Conservation (phyloP, 805 yeast genomes). For the Cyberlindnera suaveolens region DNA sequence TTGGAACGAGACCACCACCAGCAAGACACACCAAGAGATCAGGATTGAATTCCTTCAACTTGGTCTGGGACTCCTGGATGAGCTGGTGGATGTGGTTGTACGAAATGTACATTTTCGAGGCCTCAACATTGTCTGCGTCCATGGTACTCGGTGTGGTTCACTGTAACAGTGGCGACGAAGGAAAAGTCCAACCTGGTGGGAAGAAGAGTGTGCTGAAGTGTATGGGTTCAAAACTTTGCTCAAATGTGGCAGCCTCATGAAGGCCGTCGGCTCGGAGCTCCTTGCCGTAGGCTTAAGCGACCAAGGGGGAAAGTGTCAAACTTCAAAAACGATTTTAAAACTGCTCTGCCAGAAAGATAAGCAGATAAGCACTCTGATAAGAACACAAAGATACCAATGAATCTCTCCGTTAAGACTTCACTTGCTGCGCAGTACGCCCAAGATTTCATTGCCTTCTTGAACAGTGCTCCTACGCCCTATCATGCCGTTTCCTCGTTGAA, state of each 20-base stretch:
- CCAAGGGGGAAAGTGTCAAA: too few relatives aligned
- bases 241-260: too few relatives aligned
- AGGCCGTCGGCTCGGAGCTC: too few relatives aligned
- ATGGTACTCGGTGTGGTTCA: conserved; percentile 5
- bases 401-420: conserved; percentile 10
- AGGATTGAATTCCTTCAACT: conserved; percentile 67
- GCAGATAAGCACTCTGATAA: too few relatives aligned
- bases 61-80: conserved; percentile 57
- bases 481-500: conserved; percentile 78
- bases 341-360: too few relatives aligned
- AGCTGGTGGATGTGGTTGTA: conserved; percentile 77
- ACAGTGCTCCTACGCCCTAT: conserved; percentile 87
- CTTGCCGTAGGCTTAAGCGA: too few relatives aligned
- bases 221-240: too few relatives aligned
- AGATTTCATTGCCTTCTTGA: conserved; percentile 72
- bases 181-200: too few relatives aligned
- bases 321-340: too few relatives aligned
- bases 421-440: conserved; percentile 22
- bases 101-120: conserved; percentile 60
- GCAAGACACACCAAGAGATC: conserved; percentile 93
- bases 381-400: not conserved
- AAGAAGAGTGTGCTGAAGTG: too few relatives aligned
- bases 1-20: conserved; percentile 97
- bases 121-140: conserved; percentile 19
- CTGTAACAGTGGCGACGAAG: not conserved